These are phyloP conservation scores for Cryptococcus wingfieldii DNA, from an alignment of 1,284 basidiomycete species.

Conservation along the genomic window DNA sequence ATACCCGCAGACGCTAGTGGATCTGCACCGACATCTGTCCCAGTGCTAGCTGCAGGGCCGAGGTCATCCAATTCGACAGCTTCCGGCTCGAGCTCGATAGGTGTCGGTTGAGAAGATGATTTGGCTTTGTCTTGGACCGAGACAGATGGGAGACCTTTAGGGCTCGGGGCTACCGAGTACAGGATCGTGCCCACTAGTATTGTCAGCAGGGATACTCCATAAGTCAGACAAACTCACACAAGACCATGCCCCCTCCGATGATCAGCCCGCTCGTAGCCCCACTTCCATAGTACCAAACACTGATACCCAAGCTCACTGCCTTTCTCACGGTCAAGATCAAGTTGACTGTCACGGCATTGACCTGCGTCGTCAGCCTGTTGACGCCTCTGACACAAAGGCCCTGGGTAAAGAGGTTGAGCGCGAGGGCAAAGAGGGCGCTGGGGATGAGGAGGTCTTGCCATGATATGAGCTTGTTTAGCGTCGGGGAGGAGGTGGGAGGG, in stretches of 20 bases:
- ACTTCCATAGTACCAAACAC: slow-evolving; percentile 45
- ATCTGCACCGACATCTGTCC: not conserved
- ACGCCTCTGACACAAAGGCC: slow-evolving; percentile 86
- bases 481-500: slow-evolving; percentile 1
- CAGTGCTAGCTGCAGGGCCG: not conserved
- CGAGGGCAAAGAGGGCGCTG: slow-evolving; percentile 61
- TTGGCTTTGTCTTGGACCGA: not conserved
- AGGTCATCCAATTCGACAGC: too few relatives aligned
- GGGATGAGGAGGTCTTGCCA: slow-evolving; percentile 53
- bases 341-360: slow-evolving; percentile 77
- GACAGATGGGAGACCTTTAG: slow-evolving; percentile 3
- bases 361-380: slow-evolving; percentile 68
- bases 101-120: not conserved
- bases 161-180: slow-evolving; percentile 24
- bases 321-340: slow-evolving; percentile 86
- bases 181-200: slow-evolving; percentile 25
- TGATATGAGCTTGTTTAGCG: not conserved
- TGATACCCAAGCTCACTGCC: slow-evolving; percentile 72
- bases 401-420: slow-evolving; percentile 78
- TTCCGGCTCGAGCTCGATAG: not conserved
- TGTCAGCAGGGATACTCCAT: not conserved
- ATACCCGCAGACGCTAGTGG: not conserved
- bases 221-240: slow-evolving; percentile 27
- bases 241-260: slow-evolving; percentile 43
- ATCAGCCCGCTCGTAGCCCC: slow-evolving; percentile 38